Evolutionary conservation across 805 yeast species (phyloP), one percentile per base, ranked within the genome.

Genomic region (Yueomyces sp.): DNA sequence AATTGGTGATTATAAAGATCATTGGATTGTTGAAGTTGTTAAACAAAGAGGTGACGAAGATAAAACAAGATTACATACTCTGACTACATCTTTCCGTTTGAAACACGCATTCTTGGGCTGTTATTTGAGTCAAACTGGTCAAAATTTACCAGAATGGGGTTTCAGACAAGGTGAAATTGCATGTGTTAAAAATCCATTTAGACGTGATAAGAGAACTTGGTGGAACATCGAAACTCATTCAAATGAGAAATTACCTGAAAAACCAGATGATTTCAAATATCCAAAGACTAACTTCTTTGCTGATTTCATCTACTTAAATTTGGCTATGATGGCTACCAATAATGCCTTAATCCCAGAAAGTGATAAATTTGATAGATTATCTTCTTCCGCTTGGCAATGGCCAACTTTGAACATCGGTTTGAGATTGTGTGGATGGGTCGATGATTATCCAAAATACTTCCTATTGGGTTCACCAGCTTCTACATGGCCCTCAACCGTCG

Each of bases 301-400:
- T 52, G 88, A 82, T 61, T 84, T 84, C 48, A 61, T 84, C 43
- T 81, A 80, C 57, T 66, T 84, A 54, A 84, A 84, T 57, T 70
- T 79, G 55, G 94, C 90, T 2, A 84, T 83, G 92, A 82, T 83
- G 92, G 86, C 90, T n/a, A 80, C 90, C n/a, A 84, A 84, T 60
- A 84, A 83, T 54, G 94, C 88, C 1, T 71, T 84, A 57, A 71
- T 84, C 43, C 88, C 92, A 28, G 92, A 82, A 53, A 62, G 72
- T 3, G 92, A 84, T 51, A 83, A 82, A 55, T 73, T 68, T 48
- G 94, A 84, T 59, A 73, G 72, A 46, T 66, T 84, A 47, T 77
- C 87, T 3, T 82, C 92, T 12, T 64, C 73, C 42, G 84, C 84
- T 64, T 84, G 94, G 94, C 83, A 84, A 68, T 84, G 94, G 94